Evolutionary conservation across 2,329 filamentous ascomycete species (phyloP).

Genomic region (Tolypocladium capitatum): DNA sequence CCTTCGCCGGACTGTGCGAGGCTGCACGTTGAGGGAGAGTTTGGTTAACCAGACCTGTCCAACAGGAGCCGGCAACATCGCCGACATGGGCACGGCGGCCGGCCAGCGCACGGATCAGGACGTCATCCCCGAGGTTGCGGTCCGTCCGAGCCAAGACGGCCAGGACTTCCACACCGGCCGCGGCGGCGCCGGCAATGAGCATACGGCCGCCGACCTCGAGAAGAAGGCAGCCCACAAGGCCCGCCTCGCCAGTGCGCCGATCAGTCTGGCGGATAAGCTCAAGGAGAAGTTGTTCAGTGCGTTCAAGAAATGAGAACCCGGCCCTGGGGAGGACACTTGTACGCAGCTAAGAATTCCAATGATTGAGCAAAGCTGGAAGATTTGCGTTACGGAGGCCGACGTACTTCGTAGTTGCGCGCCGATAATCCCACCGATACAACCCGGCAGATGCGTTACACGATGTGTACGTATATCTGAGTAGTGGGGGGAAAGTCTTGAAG

Average conservation of each 20-base stretch:
- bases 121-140: conserved; percentile 37
- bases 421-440: too few species aligned
- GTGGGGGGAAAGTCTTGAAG: too few species aligned
- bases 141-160: conserved; percentile 33
- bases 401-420: too few species aligned
- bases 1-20: not conserved
- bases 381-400: too few species aligned
- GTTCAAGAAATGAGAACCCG: conserved; percentile 29
- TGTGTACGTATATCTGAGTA: too few species aligned
- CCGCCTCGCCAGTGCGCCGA: conserved; percentile 14
- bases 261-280: conserved; percentile 41
- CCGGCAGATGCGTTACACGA: too few species aligned
- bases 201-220: conserved; percentile 19
- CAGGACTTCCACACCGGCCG: conserved; percentile 44
- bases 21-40: not conserved
- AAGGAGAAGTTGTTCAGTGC: conserved; percentile 40
- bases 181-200: conserved; percentile 46
- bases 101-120: conserved; percentile 35
- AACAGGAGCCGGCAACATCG: conserved; percentile 45
- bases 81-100: conserved; percentile 28
- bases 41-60: not conserved
- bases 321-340: too few species aligned
- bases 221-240: conserved; percentile 16
- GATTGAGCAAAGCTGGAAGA: too few species aligned
- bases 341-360: too few species aligned